Base-by-base conservation (phyloP, 2,329 filamentous ascomycete species). In the Pseudofabraea citricarpa region DNA sequence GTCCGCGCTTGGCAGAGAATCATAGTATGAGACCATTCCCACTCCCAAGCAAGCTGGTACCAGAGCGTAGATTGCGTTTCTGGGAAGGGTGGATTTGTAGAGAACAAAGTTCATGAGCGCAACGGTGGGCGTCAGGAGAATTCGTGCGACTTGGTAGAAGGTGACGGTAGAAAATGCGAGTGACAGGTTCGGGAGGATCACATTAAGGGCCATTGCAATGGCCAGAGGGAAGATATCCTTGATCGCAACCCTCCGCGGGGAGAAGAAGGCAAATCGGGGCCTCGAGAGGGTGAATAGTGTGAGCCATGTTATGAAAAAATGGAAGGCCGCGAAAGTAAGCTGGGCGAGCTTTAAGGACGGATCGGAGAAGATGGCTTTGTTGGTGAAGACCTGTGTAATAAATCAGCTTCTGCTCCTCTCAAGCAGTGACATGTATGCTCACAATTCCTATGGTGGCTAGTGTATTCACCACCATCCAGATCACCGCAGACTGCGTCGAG, bases 71-170 rank as follows among this genome's bases (percentile, higher is more conserved):
- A 61, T 58, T 15, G 81, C 81, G 41, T 65, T 64, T 33, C 61
- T 61, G 6, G 81, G 79, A 9, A 85, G 70, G 0, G 68, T 74
- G 20, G 73, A 67, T 49, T 69, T 63, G 63, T 83, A 83, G 23
- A 85, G 66, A 18, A 80, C 58, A 53, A 70, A 82, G 62, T 85
- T 85, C 70, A 86, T 77, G 13, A 77, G 60, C 4, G 80, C 81
- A 16, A 84, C 80, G 33, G 71, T 73, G 3, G 83, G 83, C 1
- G 82, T 85, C 21, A 85, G 71, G 10, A 85, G 68, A 46, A 85
- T 82, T 19, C 81, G 75, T 4, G 79, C 80, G 38, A 85, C 75
- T 60, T 87, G 82, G 61, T 85, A 86, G 60, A 86, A 85, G 32
- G 80, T 81, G 32, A 86, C 77, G 40, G 75, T 76, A 18, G 81